phyloP scores from a whole-genome alignment of 768 basidiomycete species.

The Leccinum disarticulatum region DNA sequence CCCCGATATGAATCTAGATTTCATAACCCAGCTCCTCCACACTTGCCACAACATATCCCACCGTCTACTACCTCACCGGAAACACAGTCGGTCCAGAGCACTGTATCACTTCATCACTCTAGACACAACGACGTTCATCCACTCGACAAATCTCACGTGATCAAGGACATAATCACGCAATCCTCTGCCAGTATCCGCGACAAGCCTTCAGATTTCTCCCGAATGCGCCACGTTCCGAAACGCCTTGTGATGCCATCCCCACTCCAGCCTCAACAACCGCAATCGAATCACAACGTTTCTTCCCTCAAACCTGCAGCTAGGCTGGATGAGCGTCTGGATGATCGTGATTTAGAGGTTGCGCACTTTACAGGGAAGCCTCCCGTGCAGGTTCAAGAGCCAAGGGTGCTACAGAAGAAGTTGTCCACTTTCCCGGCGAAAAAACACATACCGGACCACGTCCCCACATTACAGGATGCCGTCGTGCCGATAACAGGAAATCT shows the following conservation, averaged over 20 bases:
- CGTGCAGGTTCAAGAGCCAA: constrained; percentile 17
- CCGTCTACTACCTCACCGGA: constrained; percentile 5
- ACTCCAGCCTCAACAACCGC: constrained; percentile 41
- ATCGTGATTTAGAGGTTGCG: neutral
- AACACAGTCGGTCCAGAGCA: constrained; percentile 4
- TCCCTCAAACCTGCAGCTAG: neutral
- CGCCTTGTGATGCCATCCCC: constrained; percentile 75
- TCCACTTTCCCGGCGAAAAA: constrained; percentile 23
- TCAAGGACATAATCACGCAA: constrained; percentile 2
- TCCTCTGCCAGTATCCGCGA: constrained; percentile 10
- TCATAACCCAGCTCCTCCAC: constrained; percentile 9
- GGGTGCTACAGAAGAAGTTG: constrained; percentile 25
- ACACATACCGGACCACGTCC: constrained; percentile 28
- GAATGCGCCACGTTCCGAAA: constrained; percentile 51
- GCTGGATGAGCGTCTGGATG: constrained; percentile 8
- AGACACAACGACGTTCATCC: constrained; percentile 13
- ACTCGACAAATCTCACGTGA: constrained; percentile 8
- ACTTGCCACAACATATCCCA: constrained; percentile 8
- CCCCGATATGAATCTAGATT: constrained; percentile 19
- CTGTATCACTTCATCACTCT: neutral
- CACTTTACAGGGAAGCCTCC: constrained; percentile 8
- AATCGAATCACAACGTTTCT: constrained; percentile 17
- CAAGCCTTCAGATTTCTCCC: constrained; percentile 14
- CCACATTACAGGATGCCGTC: constrained; percentile 13
- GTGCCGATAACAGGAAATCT: constrained; percentile 10